Conservation (phyloP, 306 rosid species). For the Pachyrhizus erosus region DNA sequence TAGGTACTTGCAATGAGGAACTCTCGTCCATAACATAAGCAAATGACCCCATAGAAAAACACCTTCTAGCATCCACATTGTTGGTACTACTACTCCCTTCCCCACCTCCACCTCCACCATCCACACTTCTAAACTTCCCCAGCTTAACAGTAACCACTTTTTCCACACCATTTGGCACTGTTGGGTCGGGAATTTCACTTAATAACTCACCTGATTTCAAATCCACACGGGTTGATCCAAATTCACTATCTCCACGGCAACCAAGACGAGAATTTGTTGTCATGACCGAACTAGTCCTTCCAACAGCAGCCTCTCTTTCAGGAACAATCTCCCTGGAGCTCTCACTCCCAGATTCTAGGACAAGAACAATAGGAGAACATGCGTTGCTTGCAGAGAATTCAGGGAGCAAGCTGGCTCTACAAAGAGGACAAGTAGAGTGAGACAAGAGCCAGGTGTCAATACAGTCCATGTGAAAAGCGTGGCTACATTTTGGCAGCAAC, state of each 20-base stretch:
- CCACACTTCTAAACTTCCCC: constrained; percentile 83
- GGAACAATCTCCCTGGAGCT: constrained; percentile 73
- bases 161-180: constrained; percentile 42
- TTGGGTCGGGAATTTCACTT: constrained; percentile 41
- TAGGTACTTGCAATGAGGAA: constrained; percentile 72
- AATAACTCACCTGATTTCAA: constrained; percentile 56
- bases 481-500: constrained; percentile 90
- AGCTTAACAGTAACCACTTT: constrained; percentile 79
- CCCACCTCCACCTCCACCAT: constrained; percentile 60
- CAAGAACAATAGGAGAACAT: constrained; percentile 74
- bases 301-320: constrained; percentile 55
- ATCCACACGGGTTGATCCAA: constrained; percentile 49
- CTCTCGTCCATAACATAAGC: constrained; percentile 88
- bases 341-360: constrained; percentile 91
- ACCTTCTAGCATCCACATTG: constrained; percentile 77
- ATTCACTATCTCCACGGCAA: constrained; percentile 47
- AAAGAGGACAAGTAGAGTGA: constrained; percentile 95
- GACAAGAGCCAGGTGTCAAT: constrained; percentile 97
- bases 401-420: constrained; percentile 78
- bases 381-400: constrained; percentile 56
- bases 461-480: constrained; percentile 92
- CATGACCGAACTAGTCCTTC: constrained; percentile 60
- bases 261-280: constrained; percentile 55
- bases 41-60: constrained; percentile 95
- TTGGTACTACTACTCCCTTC: constrained; percentile 28